A percentile compares a stretch with the other conserved stretches of the same genome.
Conservation (phyloP, 1,284 basidiomycete species). For the Leucoagaricus sp. region DNA sequence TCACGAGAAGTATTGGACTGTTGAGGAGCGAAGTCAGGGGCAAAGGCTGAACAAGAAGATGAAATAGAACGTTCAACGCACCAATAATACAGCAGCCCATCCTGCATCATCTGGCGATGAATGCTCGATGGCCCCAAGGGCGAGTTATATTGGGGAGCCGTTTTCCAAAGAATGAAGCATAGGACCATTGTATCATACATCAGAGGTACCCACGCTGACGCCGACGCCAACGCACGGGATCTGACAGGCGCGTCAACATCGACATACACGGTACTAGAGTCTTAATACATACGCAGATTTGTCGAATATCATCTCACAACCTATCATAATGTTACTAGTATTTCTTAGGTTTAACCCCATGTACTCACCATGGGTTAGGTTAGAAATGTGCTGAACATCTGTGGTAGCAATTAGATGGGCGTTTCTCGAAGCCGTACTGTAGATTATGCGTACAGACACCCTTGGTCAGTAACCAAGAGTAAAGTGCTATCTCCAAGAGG, state of each 20-base stretch:
- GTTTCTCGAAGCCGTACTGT: neutral
- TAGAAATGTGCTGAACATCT: slow-evolving; percentile 37
- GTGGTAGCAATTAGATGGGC: neutral
- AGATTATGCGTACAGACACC: slow-evolving; percentile 35
- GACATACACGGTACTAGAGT: too few species aligned
- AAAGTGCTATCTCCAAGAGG: slow-evolving; percentile 43
- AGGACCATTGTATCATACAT: slow-evolving; percentile 55
- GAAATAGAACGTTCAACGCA: slow-evolving; percentile 21
- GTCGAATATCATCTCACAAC: slow-evolving; percentile 57
- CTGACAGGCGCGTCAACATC: too few species aligned
- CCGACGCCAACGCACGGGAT: slow-evolving; percentile 38
- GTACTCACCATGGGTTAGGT: neutral
- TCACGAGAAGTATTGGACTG: slow-evolving; percentile 55
- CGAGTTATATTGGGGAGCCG: slow-evolving; percentile 38
- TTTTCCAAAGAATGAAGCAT: slow-evolving; percentile 45
- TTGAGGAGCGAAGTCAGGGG: too few species aligned
- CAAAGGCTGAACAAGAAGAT: too few species aligned
- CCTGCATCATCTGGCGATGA: slow-evolving; percentile 48
- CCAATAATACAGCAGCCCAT: slow-evolving; percentile 58
- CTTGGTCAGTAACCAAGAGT: slow-evolving; percentile 50
- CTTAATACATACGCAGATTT: slow-evolving; percentile 15
- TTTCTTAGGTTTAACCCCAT: neutral
- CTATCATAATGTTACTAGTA: slow-evolving; percentile 28
- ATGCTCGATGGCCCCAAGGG: slow-evolving; percentile 36
- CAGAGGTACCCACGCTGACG: slow-evolving; percentile 57